phyloP scores from a whole-genome alignment of 108 stramenopile species.

The Schizochytrium sp. region DNA sequence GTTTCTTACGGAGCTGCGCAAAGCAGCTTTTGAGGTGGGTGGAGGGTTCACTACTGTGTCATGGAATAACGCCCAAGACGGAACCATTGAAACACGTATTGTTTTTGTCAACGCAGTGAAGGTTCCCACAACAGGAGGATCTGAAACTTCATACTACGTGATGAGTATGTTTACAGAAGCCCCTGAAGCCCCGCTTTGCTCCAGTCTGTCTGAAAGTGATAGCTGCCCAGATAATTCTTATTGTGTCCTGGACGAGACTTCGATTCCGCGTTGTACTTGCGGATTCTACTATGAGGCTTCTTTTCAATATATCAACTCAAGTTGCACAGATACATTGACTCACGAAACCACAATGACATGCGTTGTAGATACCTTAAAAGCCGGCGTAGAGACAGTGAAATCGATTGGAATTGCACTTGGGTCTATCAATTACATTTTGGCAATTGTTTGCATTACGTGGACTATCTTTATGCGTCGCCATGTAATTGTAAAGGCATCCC shows the following conservation, averaged over 20 bases:
- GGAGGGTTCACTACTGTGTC: not conserved
- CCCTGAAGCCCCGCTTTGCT: not conserved
- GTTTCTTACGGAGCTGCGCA: not conserved
- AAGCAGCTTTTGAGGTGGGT: not conserved
- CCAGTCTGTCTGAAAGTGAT: not conserved
- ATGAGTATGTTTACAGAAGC: not conserved
- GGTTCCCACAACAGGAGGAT: not conserved
- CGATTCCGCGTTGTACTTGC: not conserved
- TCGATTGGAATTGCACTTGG: not conserved
- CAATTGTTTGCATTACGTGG: not conserved
- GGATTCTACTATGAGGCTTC: slow-evolving; percentile 5
- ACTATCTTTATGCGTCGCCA: not conserved
- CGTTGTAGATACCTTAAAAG: not conserved
- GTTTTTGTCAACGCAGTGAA: not conserved
- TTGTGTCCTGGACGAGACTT: not conserved
- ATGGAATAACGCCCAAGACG: not conserved
- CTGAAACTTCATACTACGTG: not conserved
- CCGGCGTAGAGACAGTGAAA: not conserved
- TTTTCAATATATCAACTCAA: not conserved
- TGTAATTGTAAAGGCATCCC: slow-evolving; percentile 3
- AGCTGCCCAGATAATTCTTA: slow-evolving; percentile 1
- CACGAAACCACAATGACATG: not conserved
- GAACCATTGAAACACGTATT: not conserved
- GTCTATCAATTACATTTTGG: not conserved
- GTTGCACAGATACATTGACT: not conserved